Evolutionary conservation across 2,329 filamentous ascomycete species (phyloP).

Genomic region (Fusarium avenaceum): DNA sequence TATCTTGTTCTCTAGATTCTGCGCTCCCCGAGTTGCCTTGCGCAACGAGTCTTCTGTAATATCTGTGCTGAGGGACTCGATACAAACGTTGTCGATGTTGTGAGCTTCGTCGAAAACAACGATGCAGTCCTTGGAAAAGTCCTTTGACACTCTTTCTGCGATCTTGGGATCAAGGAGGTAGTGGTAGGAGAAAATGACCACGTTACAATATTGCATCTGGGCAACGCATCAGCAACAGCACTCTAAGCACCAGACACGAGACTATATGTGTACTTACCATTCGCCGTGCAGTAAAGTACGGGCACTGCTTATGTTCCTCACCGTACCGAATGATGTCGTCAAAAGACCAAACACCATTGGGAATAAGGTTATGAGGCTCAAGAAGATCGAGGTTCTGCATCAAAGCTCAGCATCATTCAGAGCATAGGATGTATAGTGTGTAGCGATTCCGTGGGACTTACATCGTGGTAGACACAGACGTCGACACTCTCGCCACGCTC

Average conservation of each 20-base stretch:
- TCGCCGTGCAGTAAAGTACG: constrained; percentile 93
- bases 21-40: constrained; percentile 89
- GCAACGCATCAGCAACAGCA: constrained; percentile 19
- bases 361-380: constrained; percentile 94
- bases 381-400: constrained; percentile 88
- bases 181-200: constrained; percentile 99
- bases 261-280: constrained; percentile 72
- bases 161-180: constrained; percentile 98
- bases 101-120: constrained; percentile 99
- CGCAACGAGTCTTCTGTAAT: constrained; percentile 94
- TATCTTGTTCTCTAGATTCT: constrained; percentile 91
- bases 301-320: constrained; percentile 95
- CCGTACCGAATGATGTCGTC: constrained; percentile 91
- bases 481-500: constrained; percentile 95
- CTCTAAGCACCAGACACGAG: too few species aligned
- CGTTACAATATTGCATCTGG: constrained; percentile 98
- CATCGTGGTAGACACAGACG: constrained; percentile 94
- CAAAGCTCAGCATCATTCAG: constrained; percentile 26
- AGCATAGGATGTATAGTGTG: not conserved
- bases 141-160: constrained; percentile 92
- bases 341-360: constrained; percentile 95
- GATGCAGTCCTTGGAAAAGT: constrained; percentile 97
- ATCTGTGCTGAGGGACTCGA: constrained; percentile 96
- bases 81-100: constrained; percentile 99
- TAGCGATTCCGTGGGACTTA: constrained; percentile 55